phyloP scores from a whole-genome alignment of 1,284 basidiomycete genomes.

The Boletus mariae region DNA sequence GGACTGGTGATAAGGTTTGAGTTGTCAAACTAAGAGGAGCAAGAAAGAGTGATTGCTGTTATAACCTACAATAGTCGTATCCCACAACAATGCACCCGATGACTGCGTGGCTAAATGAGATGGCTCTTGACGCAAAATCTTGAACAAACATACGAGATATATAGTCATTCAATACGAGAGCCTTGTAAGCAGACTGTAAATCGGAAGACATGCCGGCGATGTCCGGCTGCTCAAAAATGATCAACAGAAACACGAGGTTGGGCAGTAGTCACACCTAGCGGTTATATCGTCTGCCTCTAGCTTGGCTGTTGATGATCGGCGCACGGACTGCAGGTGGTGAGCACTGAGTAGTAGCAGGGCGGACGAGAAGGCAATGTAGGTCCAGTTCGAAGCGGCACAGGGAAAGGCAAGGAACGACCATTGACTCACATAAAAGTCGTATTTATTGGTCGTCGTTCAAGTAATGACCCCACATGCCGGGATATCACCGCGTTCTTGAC shows the following conservation, averaged over 20 bases:
- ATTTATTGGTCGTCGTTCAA: background rate
- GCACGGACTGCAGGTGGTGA: too few species aligned
- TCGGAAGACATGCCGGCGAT: background rate
- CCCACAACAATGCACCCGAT: background rate
- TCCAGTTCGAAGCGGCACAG: background rate
- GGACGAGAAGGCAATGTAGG: background rate
- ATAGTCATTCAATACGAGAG: background rate
- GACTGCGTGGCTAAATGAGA: background rate
- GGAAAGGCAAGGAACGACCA: background rate
- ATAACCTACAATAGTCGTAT: conserved; percentile 15
- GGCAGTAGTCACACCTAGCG: background rate
- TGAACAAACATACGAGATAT: background rate
- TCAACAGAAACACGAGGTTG: background rate
- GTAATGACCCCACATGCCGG: background rate
- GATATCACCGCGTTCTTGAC: background rate
- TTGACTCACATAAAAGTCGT: background rate
- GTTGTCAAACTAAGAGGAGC: background rate
- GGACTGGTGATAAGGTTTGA: conserved; percentile 1
- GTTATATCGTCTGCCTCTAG: background rate
- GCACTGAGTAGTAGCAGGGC: too few species aligned
- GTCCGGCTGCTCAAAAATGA: background rate
- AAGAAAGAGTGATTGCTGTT: background rate
- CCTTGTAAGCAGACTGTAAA: background rate
- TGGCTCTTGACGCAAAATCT: background rate
- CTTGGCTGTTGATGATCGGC: background rate